Percentiles rank a stretch among this genome's conserved stretches.
Evolutionary conservation across 768 basidiomycete species (phyloP).

Genomic region (Mycena metata): DNA sequence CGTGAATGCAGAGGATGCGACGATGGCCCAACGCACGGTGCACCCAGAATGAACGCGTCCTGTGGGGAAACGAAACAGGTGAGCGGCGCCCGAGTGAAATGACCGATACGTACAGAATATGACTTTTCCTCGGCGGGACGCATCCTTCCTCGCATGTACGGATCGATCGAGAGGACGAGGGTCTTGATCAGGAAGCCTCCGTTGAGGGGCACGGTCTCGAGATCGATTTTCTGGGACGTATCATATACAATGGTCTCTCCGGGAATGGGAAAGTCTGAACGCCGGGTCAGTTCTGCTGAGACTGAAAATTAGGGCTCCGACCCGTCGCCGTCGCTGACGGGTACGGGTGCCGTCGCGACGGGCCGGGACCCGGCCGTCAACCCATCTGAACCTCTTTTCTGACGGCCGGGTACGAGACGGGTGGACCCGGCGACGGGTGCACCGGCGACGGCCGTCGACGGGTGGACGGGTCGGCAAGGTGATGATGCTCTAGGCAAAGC

Average conservation of each 20-base stretch:
- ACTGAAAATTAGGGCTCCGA: no score
- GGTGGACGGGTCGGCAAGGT: no score
- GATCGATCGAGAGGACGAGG: constrained; percentile 59
- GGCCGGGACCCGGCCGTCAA: no score
- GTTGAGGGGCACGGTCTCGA: constrained; percentile 58
- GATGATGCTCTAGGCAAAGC: no score
- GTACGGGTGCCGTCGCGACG: no score
- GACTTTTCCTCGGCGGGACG: constrained; percentile 43
- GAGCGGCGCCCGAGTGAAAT: constrained; percentile 27
- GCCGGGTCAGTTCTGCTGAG: constrained; percentile 23
- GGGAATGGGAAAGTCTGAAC: constrained; percentile 56
- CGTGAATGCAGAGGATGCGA: background rate
- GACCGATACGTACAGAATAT: constrained; percentile 42
- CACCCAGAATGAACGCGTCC: constrained; percentile 46
- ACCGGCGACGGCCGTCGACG: no score
- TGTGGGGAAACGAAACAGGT: background rate
- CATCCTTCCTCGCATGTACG: constrained; percentile 60
- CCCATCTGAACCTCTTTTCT: no score
- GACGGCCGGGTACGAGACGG: no score
- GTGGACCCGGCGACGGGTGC: no score
- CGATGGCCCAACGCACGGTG: constrained; percentile 52
- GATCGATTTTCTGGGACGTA: constrained; percentile 60
- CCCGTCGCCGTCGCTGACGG: no score
- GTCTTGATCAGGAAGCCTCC: constrained; percentile 65
- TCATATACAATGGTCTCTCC: constrained; percentile 63